These are phyloP conservation scores for Luvunga scandens DNA, from an alignment of 345 rosid species.

Conservation along the genomic window DNA sequence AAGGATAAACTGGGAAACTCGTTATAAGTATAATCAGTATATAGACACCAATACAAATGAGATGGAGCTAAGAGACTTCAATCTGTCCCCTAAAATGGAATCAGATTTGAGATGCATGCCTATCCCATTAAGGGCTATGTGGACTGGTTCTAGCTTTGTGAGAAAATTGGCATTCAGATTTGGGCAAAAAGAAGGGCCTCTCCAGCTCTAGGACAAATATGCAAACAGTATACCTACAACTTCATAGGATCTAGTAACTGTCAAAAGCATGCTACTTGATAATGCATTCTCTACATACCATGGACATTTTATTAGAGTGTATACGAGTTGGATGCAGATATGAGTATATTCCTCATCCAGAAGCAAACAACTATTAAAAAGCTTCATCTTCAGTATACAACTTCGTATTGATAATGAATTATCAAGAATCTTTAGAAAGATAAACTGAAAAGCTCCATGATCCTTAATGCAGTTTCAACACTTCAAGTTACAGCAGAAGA, in stretches of 20 bases:
- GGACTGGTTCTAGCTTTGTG: neutral
- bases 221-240: neutral
- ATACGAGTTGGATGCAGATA: neutral
- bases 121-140: neutral
- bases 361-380: neutral
- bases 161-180: neutral
- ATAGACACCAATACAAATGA: no score
- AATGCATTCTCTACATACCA: neutral
- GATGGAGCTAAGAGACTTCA: neutral
- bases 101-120: slow-evolving; percentile 6
- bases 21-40: neutral
- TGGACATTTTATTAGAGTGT: neutral
- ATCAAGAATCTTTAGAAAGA: neutral
- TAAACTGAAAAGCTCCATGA: neutral
- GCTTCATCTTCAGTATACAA: neutral
- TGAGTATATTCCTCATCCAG: neutral
- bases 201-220: neutral
- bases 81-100: neutral
- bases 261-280: neutral
- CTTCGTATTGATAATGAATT: neutral
- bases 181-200: neutral
- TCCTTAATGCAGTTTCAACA: neutral
- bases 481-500: neutral
- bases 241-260: neutral
- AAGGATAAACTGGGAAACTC: neutral